Percentiles rank a stretch among this genome's conserved stretches.
phyloP scores from a whole-genome alignment of 176 grass and related monocot genomes.

The Poa pratensis region DNA sequence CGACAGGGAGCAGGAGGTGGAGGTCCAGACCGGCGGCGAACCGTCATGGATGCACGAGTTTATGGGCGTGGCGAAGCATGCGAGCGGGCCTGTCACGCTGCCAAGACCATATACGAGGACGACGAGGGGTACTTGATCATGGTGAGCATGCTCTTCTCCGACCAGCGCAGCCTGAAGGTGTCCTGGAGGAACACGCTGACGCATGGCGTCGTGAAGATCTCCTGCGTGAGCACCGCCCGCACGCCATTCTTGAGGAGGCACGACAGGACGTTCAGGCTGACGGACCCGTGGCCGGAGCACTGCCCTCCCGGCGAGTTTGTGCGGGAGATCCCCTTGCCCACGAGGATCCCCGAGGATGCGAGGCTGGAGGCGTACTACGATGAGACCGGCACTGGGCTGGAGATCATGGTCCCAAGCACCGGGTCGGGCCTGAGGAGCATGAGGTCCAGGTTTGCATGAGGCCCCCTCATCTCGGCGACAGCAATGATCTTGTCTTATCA shows the following conservation, averaged over 20 bases:
- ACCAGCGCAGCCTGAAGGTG: slow-evolving; percentile 67
- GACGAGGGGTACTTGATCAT: slow-evolving; percentile 70
- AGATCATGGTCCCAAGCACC: slow-evolving; percentile 77
- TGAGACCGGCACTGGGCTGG: slow-evolving; percentile 66
- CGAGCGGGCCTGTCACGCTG: slow-evolving; percentile 74
- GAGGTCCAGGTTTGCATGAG: slow-evolving; percentile 84
- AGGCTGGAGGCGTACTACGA: slow-evolving; percentile 77
- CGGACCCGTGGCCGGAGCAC: slow-evolving; percentile 66
- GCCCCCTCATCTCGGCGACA: slow-evolving; percentile 65
- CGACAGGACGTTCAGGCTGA: slow-evolving; percentile 67
- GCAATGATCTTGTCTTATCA: slow-evolving; percentile 30
- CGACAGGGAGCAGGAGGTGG: slow-evolving; percentile 68
- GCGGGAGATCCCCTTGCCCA: slow-evolving; percentile 76
- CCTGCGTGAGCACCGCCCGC: slow-evolving; percentile 67
- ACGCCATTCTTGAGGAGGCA: slow-evolving; percentile 60
- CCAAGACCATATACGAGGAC: slow-evolving; percentile 77
- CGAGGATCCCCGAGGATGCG: slow-evolving; percentile 74
- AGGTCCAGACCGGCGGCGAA: slow-evolving; percentile 48
- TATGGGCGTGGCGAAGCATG: slow-evolving; percentile 64
- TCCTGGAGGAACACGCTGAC: slow-evolving; percentile 73
- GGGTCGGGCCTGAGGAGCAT: slow-evolving; percentile 73
- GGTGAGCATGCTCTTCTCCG: slow-evolving; percentile 66
- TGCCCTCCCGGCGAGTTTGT: slow-evolving; percentile 68
- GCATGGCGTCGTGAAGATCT: slow-evolving; percentile 73
- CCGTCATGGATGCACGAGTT: slow-evolving; percentile 74